These are phyloP conservation scores for Penicillium cataractarum DNA, from an alignment of 495 filamentous ascomycete species.

Conservation along the genomic window DNA sequence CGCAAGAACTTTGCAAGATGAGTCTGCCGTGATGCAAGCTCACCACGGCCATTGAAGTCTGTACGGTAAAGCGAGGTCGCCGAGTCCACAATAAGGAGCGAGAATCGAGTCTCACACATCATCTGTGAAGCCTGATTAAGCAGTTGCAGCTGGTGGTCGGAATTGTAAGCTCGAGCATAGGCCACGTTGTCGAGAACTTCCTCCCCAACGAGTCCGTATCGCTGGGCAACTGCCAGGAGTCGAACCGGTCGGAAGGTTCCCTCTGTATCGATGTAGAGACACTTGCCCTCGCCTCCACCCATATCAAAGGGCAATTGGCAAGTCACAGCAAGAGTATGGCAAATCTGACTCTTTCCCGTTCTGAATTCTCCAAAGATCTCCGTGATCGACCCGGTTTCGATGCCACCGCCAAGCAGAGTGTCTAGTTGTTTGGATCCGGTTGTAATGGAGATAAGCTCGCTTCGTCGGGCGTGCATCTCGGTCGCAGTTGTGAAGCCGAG, in stretches of 20 bases:
- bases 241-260: conserved; percentile 95
- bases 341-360: conserved; percentile 97
- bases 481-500: conserved; percentile 99
- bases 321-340: conserved; percentile 97
- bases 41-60: conserved; percentile 92
- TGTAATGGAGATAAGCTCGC: conserved; percentile 95
- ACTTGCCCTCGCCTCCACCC: conserved; percentile 98
- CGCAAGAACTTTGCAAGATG: conserved; percentile 98
- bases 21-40: conserved; percentile 84
- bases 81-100: conserved; percentile 90
- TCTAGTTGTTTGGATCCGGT: conserved; percentile 97
- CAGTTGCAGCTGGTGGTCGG: conserved; percentile 92
- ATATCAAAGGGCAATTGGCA: conserved; percentile 98
- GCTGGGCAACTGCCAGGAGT: conserved; percentile 85
- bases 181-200: conserved; percentile 98
- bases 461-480: conserved; percentile 96
- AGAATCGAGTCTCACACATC: conserved; percentile 99
- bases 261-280: conserved; percentile 98
- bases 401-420: conserved; percentile 89
- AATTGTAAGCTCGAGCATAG: conserved; percentile 97
- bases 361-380: conserved; percentile 98
- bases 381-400: conserved; percentile 98
- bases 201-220: conserved; percentile 92
- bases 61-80: conserved; percentile 95
- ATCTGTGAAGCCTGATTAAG: conserved; percentile 93